These are phyloP conservation scores for Rhamnella rubrinervis DNA, from an alignment of 331 rosid species.

Conservation along the genomic window DNA sequence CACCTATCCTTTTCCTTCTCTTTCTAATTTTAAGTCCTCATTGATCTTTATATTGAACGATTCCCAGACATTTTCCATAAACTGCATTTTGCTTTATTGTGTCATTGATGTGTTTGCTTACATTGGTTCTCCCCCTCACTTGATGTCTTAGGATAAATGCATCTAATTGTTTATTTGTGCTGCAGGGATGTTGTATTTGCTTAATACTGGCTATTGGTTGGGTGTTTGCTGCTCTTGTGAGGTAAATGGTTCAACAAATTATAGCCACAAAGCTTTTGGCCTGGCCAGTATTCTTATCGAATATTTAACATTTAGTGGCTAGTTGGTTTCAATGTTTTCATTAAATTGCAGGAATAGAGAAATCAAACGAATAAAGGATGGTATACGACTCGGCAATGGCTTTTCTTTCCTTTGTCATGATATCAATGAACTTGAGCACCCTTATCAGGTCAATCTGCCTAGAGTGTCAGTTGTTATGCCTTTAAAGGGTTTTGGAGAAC, in stretches of 20 bases:
- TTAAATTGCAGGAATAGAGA: constrained; percentile 73
- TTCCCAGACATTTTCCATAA: too few relatives aligned
- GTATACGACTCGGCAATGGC: constrained; percentile 61
- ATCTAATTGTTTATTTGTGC: not conserved
- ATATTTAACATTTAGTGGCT: not conserved
- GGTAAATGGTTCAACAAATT: constrained; percentile 42
- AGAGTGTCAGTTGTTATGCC: constrained; percentile 92
- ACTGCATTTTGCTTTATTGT: too few relatives aligned
- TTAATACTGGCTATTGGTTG: not conserved
- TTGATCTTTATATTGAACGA: too few relatives aligned
- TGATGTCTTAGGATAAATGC: too few relatives aligned
- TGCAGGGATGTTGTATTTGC: not conserved
- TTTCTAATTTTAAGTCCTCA: too few relatives aligned
- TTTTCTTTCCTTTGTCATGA: constrained; percentile 79
- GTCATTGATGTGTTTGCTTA: too few relatives aligned
- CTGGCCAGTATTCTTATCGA: not conserved
- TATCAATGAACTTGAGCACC: constrained; percentile 83
- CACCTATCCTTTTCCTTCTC: too few relatives aligned
- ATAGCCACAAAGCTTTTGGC: constrained; percentile 4
- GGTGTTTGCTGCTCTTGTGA: constrained; percentile 56
- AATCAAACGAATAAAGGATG: constrained; percentile 64
- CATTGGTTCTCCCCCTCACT: too few relatives aligned
- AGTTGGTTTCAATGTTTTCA: not conserved
- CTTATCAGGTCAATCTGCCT: constrained; percentile 76
- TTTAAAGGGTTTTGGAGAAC: constrained; percentile 96